These are phyloP conservation scores for Picochlorum sp. DNA, from an alignment of 139 green algal genomes.

Conservation along the genomic window DNA sequence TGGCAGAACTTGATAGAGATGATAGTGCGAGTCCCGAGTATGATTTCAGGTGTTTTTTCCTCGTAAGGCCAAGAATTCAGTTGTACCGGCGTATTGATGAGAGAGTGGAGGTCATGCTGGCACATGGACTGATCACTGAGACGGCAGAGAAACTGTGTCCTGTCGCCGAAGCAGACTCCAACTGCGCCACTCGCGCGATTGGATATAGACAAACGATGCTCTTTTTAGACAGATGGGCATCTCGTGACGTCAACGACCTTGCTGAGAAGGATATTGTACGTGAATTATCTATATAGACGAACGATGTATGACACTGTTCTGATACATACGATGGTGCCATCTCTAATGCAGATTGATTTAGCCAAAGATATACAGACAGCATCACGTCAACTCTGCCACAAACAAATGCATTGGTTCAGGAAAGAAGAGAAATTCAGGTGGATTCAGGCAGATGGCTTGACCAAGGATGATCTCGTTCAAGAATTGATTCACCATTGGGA, in stretches of 20 bases:
- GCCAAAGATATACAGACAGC: slow-evolving; percentile 47
- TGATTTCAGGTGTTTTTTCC: slow-evolving; percentile 73
- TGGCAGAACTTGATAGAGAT: slow-evolving; percentile 29
- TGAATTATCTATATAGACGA: background rate
- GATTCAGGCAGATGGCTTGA: slow-evolving; percentile 32
- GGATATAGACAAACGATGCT: slow-evolving; percentile 56
- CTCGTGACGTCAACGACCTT: background rate
- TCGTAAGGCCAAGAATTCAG: slow-evolving; percentile 52
- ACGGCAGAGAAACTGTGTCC: slow-evolving; percentile 36
- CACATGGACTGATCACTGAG: slow-evolving; percentile 28
- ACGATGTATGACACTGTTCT: slow-evolving; percentile 3
- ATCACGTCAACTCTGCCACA: slow-evolving; percentile 59
- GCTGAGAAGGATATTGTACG: background rate
- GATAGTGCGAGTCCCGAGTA: slow-evolving; percentile 32
- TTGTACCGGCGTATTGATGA: slow-evolving; percentile 68
- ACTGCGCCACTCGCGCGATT: slow-evolving; percentile 60
- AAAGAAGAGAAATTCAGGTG: slow-evolving; percentile 50
- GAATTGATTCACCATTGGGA: slow-evolving; percentile 28
- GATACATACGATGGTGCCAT: background rate
- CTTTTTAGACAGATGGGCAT: slow-evolving; percentile 17
- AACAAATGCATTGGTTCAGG: slow-evolving; percentile 76
- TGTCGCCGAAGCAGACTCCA: slow-evolving; percentile 42
- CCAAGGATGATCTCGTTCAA: slow-evolving; percentile 23
- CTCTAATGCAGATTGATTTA: slow-evolving; percentile 24
- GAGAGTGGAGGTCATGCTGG: slow-evolving; percentile 74